These are phyloP conservation scores for Chaetomium olivaceum DNA, from an alignment of 2,329 filamentous ascomycete species.

Conservation along the genomic window DNA sequence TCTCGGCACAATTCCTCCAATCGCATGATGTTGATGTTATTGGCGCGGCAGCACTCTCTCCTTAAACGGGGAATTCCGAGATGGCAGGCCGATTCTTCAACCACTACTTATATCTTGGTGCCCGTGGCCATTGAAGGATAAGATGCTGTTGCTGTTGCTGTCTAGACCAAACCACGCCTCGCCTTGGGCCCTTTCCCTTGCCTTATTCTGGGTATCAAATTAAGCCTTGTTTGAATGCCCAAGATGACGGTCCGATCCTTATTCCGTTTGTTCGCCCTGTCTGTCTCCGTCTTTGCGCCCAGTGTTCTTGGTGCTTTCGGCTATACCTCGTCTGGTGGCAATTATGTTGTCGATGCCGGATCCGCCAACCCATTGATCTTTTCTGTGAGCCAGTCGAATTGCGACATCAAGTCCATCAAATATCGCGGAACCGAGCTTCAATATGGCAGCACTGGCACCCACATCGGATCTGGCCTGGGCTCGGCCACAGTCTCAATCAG, in stretches of 20 bases:
- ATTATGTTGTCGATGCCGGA: conserved; percentile 51
- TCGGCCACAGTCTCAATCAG: conserved; percentile 55
- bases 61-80: conserved; percentile 14
- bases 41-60: conserved; percentile 18
- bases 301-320: conserved; percentile 45
- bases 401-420: conserved; percentile 64
- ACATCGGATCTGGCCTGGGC: conserved; percentile 61
- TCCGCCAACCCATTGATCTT: conserved; percentile 52
- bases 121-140: neutral
- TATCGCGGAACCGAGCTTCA: conserved; percentile 62
- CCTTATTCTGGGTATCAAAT: neutral
- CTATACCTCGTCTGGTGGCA: conserved; percentile 43
- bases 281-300: conserved; percentile 24
- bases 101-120: neutral
- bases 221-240: conserved; percentile 8
- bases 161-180: neutral
- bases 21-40: conserved; percentile 14
- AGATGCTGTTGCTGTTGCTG: neutral
- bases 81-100: conserved; percentile 6
- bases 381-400: conserved; percentile 54
- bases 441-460: conserved; percentile 52
- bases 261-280: conserved; percentile 25
- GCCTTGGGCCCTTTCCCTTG: neutral
- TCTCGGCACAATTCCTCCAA: conserved; percentile 29
- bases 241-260: conserved; percentile 27